Evolutionary conservation across 257 asterid species (phyloP).

Genomic region (Gentiana dahurica): DNA sequence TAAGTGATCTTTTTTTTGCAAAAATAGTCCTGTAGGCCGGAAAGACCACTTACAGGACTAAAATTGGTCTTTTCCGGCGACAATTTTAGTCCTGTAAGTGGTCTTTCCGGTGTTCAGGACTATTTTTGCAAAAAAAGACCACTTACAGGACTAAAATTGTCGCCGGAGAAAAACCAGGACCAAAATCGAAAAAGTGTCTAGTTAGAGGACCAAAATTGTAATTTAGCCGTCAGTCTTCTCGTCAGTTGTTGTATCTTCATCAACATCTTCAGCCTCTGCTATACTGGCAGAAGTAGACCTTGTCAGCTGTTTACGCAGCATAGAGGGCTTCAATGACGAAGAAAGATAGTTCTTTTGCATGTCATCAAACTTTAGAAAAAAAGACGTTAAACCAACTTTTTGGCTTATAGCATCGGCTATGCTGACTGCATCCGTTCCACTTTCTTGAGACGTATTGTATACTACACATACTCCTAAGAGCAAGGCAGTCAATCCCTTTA

Average conservation of each 20-base stretch:
- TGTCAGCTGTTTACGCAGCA: constrained; percentile 51
- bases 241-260: constrained; percentile 40
- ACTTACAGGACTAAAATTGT: no score
- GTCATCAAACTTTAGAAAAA: constrained; percentile 62
- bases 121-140: no score
- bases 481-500: constrained; percentile 66
- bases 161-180: no score
- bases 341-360: constrained; percentile 60
- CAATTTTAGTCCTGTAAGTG: no score
- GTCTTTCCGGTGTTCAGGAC: no score
- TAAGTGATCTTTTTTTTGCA: no score
- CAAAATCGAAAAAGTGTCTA: no score
- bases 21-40: no score
- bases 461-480: constrained; percentile 63
- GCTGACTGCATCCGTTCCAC: constrained; percentile 44
- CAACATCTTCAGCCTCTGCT: constrained; percentile 65
- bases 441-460: constrained; percentile 40
- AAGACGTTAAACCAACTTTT: constrained; percentile 67
- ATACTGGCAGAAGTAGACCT: constrained; percentile 73
- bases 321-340: constrained; percentile 50
- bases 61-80: no score
- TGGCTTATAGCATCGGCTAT: constrained; percentile 75
- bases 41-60: no score
- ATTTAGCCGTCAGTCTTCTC: constrained; percentile 45
- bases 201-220: no score